A percentile compares a stretch with the other conserved stretches of the same genome.
phyloP scores from a whole-genome alignment of 495 filamentous ascomycete genomes.

The Trichocladium antarcticum region DNA sequence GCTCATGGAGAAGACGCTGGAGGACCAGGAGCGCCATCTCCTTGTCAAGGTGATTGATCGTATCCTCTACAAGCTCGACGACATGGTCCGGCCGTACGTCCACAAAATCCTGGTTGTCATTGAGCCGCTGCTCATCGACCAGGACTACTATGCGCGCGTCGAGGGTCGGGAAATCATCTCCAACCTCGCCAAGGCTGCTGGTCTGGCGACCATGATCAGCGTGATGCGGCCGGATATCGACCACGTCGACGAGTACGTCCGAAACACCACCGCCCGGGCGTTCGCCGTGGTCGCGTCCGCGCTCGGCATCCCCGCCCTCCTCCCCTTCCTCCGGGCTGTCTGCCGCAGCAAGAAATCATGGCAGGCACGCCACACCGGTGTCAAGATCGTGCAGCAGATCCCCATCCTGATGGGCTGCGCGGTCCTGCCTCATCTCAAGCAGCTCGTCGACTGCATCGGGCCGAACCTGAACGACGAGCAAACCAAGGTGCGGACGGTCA shows the following conservation, averaged over 20 bases:
- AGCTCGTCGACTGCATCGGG: slow-evolving; percentile 90
- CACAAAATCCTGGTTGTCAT: slow-evolving; percentile 99
- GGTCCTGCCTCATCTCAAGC: slow-evolving; percentile 90
- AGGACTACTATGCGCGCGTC: slow-evolving; percentile 97
- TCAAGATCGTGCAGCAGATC: slow-evolving; percentile 98
- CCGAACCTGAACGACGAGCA: slow-evolving; percentile 96
- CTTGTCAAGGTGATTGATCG: slow-evolving; percentile 99
- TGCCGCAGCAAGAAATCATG: slow-evolving; percentile 98
- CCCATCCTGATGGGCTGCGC: slow-evolving; percentile 99
- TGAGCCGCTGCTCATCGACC: slow-evolving; percentile 94
- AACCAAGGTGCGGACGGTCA: slow-evolving; percentile 92
- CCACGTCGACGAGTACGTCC: slow-evolving; percentile 96
- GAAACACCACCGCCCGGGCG: slow-evolving; percentile 94
- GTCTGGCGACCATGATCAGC: slow-evolving; percentile 97
- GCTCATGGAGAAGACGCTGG: slow-evolving; percentile 96
- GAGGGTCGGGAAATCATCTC: slow-evolving; percentile 98
- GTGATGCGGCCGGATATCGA: slow-evolving; percentile 99
- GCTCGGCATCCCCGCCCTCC: slow-evolving; percentile 85
- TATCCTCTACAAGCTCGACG: slow-evolving; percentile 95
- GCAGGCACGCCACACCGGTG: slow-evolving; percentile 98
- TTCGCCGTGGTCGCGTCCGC: slow-evolving; percentile 97
- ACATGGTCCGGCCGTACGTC: slow-evolving; percentile 89
- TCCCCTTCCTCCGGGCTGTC: slow-evolving; percentile 90
- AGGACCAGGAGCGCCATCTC: slow-evolving; percentile 97
- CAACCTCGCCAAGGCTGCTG: slow-evolving; percentile 91